These are phyloP conservation scores for Rubroboletus satanas DNA, from an alignment of 768 basidiomycete genomes.

Conservation along the genomic window DNA sequence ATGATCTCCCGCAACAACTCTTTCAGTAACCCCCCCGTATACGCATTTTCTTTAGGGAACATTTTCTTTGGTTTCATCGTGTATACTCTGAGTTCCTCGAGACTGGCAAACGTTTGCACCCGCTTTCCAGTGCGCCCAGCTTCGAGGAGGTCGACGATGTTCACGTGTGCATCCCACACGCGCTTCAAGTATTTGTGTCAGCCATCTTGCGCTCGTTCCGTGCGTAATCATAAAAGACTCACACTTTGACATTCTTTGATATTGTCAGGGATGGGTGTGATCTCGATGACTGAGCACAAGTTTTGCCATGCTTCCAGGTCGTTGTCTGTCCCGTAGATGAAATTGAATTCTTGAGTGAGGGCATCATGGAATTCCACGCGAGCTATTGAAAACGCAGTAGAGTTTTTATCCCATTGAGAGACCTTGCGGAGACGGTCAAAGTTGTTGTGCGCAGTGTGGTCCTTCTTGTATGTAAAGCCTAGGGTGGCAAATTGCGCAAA, in stretches of 20 bases:
- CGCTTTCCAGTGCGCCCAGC: constrained; percentile 3
- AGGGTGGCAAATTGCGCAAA: constrained; percentile 18
- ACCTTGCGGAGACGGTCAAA: constrained; percentile 13
- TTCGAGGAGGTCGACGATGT: constrained; percentile 34
- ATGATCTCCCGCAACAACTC: constrained; percentile 30
- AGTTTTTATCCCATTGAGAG: background rate
- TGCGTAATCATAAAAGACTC: background rate
- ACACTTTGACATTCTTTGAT: constrained; percentile 19
- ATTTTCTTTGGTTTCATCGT: constrained; percentile 16
- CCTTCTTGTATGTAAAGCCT: constrained; percentile 13
- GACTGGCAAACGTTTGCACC: constrained; percentile 24
- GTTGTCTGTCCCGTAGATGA: constrained; percentile 17
- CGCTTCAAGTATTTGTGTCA: constrained; percentile 1
- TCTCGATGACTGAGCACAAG: constrained; percentile 20
- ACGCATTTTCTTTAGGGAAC: constrained; percentile 29
- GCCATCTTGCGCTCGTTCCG: background rate
- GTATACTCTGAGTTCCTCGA: constrained; percentile 26
- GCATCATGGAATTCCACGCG: constrained; percentile 16
- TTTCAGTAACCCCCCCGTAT: constrained; percentile 29
- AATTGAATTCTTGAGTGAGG: constrained; percentile 25
- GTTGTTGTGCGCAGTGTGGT: constrained; percentile 19
- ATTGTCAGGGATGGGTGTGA: constrained; percentile 19
- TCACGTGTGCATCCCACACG: constrained; percentile 31
- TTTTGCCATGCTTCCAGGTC: constrained; percentile 23
- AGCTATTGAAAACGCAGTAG: background rate